Conservation (phyloP, 148 eudicot species). For the Pharnaceum exiguum region DNA sequence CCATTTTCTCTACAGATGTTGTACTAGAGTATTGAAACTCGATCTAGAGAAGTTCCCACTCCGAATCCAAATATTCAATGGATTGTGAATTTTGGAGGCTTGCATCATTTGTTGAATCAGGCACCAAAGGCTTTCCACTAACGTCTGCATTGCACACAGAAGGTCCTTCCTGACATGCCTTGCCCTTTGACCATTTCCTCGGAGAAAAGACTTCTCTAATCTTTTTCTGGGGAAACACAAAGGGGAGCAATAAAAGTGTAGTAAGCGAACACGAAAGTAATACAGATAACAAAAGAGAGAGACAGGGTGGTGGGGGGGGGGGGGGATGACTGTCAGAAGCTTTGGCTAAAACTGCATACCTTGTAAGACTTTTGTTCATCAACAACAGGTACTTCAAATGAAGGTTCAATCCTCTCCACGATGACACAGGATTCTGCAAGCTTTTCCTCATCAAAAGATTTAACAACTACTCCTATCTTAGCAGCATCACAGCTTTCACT, state of each 20-base stretch:
- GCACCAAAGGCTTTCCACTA: not conserved
- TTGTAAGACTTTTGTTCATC: slow-evolving; percentile 22
- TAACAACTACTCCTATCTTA: not conserved
- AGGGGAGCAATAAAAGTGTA: too few species aligned
- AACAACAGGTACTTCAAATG: not conserved
- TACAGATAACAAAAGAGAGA: too few species aligned
- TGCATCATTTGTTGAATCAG: not conserved
- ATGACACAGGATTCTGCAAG: slow-evolving; percentile 33
- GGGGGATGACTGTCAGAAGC: not conserved
- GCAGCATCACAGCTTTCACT: slow-evolving; percentile 20
- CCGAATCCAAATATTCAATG: slow-evolving; percentile 21
- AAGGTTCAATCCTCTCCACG: slow-evolving; percentile 20
- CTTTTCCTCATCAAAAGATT: slow-evolving; percentile 8
- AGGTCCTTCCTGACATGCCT: slow-evolving; percentile 12
- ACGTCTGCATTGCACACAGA: slow-evolving; percentile 10
- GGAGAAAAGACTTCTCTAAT: slow-evolving; percentile 20
- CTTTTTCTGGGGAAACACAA: slow-evolving; percentile 30
- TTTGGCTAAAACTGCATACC: too few species aligned
- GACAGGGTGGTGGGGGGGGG: not conserved
- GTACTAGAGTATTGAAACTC: too few species aligned
- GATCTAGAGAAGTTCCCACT: slow-evolving; percentile 35
- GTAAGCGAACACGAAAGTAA: not conserved
- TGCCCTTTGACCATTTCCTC: slow-evolving; percentile 26
- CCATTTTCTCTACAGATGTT: not conserved
- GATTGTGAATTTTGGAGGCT: not conserved